A percentile compares a stretch with the other conserved stretches of the same genome.
These are phyloP conservation scores for Ustilago trichophora DNA, from an alignment of 1,284 basidiomycete genomes.

Conservation along the genomic window DNA sequence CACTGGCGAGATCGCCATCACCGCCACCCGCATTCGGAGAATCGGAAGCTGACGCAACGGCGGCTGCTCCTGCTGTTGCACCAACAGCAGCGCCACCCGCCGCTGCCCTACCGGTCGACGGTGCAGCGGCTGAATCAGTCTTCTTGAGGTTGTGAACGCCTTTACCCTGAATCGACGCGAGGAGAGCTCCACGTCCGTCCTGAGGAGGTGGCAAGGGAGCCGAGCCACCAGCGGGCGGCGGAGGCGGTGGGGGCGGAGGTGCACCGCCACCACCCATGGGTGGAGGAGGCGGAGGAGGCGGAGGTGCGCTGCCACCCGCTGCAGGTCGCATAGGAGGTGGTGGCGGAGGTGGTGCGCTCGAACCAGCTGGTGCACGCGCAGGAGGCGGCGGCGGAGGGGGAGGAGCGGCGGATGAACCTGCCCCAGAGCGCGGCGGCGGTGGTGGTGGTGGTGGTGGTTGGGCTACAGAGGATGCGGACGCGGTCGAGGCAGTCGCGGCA, in stretches of 20 bases:
- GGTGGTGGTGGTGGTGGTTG: constrained; percentile 60
- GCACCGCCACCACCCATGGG: constrained; percentile 26
- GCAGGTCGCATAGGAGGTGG: constrained; percentile 43
- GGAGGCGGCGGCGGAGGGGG: constrained; percentile 66
- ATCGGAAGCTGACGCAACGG: constrained; percentile 14
- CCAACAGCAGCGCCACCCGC: constrained; percentile 19
- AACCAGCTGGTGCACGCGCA: constrained; percentile 13
- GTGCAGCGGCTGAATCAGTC: constrained; percentile 65
- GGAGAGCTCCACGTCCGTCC: constrained; percentile 71
- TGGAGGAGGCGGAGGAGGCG: constrained; percentile 55
- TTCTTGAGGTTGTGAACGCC: constrained; percentile 79
- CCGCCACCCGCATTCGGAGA: constrained; percentile 50
- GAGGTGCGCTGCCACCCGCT: constrained; percentile 38
- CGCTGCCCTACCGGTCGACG: constrained; percentile 28
- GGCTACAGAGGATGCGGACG: constrained; percentile 24
- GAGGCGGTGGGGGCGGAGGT: constrained; percentile 33
- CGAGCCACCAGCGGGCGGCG: constrained; percentile 31
- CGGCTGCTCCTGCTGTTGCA: constrained; percentile 31
- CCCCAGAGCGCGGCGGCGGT: constrained; percentile 67
- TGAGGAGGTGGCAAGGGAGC: constrained; percentile 44
- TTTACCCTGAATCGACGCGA: constrained; percentile 77
- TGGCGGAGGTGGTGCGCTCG: constrained; percentile 46
- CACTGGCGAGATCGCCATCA: constrained; percentile 74
- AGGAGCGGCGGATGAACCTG: constrained; percentile 67
- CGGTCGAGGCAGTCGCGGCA: constrained; percentile 29